Evolutionary conservation across 805 yeast species (phyloP).

Genomic region (Candida adriatica): DNA sequence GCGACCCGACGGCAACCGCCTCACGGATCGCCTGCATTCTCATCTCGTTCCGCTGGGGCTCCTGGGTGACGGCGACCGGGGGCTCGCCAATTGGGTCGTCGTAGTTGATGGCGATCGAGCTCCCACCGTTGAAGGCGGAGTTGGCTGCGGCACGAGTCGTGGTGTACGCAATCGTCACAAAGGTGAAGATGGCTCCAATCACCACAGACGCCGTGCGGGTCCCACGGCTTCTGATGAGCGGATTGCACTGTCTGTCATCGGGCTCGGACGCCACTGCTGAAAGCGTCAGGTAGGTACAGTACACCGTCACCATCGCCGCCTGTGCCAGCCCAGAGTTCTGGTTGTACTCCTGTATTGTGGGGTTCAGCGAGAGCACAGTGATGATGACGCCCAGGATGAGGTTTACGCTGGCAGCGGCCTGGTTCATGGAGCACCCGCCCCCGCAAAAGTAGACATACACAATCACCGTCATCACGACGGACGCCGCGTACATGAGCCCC

Average conservation of each 20-base stretch:
- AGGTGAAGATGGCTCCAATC: constrained; percentile 88
- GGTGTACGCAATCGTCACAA: constrained; percentile 92
- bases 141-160: constrained; percentile 95
- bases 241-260: constrained; percentile 88
- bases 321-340: constrained; percentile 97
- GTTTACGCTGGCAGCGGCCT: constrained; percentile 77
- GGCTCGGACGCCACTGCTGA: constrained; percentile 96
- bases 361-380: constrained; percentile 68
- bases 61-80: constrained; percentile 33
- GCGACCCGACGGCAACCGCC: constrained; percentile 93
- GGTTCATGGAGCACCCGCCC: constrained; percentile 80
- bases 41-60: constrained; percentile 63
- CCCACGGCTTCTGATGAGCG: constrained; percentile 80
- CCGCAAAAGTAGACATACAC: constrained; percentile 84
- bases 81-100: constrained; percentile 21
- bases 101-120: constrained; percentile 28
- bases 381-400: constrained; percentile 56
- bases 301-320: constrained; percentile 89
- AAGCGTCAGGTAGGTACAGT: constrained; percentile 85
- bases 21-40: constrained; percentile 82
- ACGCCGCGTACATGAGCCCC: constrained; percentile 69
- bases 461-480: constrained; percentile 62
- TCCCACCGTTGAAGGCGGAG: constrained; percentile 46
- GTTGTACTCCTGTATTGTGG: constrained; percentile 82
- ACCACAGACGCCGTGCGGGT: constrained; percentile 85